Percentiles rank a stretch among this genome's conserved stretches.
Conservation (phyloP, 108 stramenopile species). For the Discostella stelligeroides region DNA sequence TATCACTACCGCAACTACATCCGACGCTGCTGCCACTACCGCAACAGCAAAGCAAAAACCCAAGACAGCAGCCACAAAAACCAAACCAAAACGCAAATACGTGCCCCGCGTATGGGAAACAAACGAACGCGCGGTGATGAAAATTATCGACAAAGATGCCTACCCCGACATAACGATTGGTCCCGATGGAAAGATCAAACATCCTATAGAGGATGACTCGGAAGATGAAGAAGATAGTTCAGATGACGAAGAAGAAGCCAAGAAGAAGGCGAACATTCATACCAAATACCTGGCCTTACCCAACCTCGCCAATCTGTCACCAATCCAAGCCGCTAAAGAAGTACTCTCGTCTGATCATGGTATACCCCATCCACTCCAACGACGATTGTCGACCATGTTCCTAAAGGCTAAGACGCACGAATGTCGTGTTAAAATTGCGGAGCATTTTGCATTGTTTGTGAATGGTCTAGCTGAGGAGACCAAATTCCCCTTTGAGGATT, state of each 20-base stretch:
- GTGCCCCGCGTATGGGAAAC: constrained; percentile 41
- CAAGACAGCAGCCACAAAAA: constrained; percentile 1
- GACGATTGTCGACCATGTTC: constrained; percentile 57
- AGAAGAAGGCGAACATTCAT: background rate
- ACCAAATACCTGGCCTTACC: constrained; percentile 37
- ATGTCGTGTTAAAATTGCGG: constrained; percentile 78
- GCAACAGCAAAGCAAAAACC: constrained; percentile 1
- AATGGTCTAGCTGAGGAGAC: constrained; percentile 79
- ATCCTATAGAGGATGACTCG: background rate
- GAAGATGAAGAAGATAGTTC: constrained; percentile 23
- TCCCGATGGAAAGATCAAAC: background rate
- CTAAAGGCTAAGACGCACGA: constrained; percentile 72
- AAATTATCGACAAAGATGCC: constrained; percentile 29
- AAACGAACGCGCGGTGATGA: constrained; percentile 33
- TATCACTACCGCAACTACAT: background rate
- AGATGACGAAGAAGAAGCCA: constrained; percentile 23
- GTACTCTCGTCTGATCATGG: constrained; percentile 28
- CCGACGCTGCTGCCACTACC: constrained; percentile 5
- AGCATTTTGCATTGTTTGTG: constrained; percentile 72
- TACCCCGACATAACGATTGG: constrained; percentile 11
- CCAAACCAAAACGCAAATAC: constrained; percentile 25
- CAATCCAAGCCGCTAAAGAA: constrained; percentile 27
- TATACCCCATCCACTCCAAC: constrained; percentile 21
- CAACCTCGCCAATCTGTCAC: constrained; percentile 30
- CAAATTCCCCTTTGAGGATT: constrained; percentile 68